A percentile compares a stretch with the other conserved stretches of the same genome.
Evolutionary conservation across 768 basidiomycete genomes (phyloP).

Genomic region (Suillus variegatus): DNA sequence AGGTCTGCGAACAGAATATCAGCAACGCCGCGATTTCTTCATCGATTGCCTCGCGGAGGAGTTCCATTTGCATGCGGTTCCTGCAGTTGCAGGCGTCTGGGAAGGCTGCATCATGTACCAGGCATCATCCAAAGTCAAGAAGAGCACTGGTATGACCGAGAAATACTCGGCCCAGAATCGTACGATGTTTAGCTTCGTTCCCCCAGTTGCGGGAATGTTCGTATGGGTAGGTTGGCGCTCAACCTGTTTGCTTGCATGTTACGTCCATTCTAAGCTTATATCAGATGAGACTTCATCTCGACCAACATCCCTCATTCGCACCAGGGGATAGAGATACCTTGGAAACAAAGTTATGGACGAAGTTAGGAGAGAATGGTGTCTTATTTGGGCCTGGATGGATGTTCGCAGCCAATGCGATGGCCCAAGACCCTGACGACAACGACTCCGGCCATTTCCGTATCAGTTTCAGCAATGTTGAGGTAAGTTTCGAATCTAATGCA

Average conservation of each 20-base stretch:
- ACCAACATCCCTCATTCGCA: conserved; percentile 48
- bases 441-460: conserved; percentile 55
- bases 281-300: conserved; percentile 65
- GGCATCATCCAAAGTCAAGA: conserved; percentile 40
- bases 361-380: conserved; percentile 61
- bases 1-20: conserved; percentile 60
- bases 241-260: conserved; percentile 16
- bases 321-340: conserved; percentile 41
- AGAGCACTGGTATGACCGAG: conserved; percentile 35
- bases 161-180: conserved; percentile 34
- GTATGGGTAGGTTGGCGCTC: conserved; percentile 48
- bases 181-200: conserved; percentile 65
- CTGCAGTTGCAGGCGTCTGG: conserved; percentile 31
- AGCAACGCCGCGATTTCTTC: conserved; percentile 57
- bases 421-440: conserved; percentile 21
- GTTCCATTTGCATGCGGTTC: conserved; percentile 54
- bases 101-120: conserved; percentile 44
- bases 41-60: conserved; percentile 63
- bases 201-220: conserved; percentile 86
- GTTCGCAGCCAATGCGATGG: conserved; percentile 24
- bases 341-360: conserved; percentile 61
- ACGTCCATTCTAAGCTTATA: background rate
- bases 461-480: conserved; percentile 56
- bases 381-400: conserved; percentile 61
- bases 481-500: conserved; percentile 26